Base-by-base conservation (phyloP, 1,139 yeast species). In the Taphrina confusa region DNA sequence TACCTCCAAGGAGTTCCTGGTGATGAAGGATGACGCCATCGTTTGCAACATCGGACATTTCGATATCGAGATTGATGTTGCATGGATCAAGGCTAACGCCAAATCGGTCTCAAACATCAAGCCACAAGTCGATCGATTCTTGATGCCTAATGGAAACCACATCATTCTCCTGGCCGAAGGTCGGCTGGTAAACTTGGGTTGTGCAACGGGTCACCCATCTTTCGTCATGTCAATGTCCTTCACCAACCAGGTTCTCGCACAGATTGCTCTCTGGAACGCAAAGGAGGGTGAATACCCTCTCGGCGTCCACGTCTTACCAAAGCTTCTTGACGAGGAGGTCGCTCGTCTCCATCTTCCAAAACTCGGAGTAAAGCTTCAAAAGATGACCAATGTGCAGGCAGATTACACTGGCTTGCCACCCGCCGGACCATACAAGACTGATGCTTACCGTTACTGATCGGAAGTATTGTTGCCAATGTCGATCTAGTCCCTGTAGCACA, bases 11-110 rank as follows among this genome's bases (percentile, higher is more conserved):
- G 96, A 92, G 81, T 92, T 92, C 77, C 80, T 80, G 71, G 79
- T 77, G 70, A 92, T 92, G 98, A 97, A 97, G 79, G 96, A 92
- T 79, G 98, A 92, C 75, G 98, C 99, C 72, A 94, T 92, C 76
- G 98, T 92, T 67, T 94, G 97, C 82, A 92, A 92, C 95, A 92
- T 92, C 80, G 99, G 99, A 77, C 99, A 92, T 81, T 92, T 92
- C 73, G 99, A 92, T 79, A 90, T 92, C 74, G 99, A 92, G 82
- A 94, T 92, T 72, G 99, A 92, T 77, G 97, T 90, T 71, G 97
- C 97, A 74, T 89, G 96, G 96, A 83, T 90, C 77, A 89, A 88
- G 83, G 86, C 84, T 64, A 88, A 88, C 77, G 95, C 96, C 71
- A 83, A 80, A 75, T 87, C 87, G 69, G 89, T 85, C 74, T 88